phyloP scores from a whole-genome alignment of 202 grass and related monocot species.

The Panicum virgatum region DNA sequence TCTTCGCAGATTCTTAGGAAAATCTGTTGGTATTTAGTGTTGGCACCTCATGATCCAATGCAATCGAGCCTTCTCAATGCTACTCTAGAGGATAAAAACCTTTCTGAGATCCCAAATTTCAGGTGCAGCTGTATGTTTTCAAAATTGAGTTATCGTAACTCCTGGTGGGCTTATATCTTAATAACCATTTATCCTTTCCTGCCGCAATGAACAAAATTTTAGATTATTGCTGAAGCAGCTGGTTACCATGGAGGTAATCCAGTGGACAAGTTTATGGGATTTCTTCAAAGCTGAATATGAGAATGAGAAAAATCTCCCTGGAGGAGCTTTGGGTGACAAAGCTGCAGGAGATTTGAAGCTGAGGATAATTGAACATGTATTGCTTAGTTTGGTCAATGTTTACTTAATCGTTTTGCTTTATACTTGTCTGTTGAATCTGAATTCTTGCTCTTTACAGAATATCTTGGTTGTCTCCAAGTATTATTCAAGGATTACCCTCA shows the following conservation, averaged over 20 bases:
- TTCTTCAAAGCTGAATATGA: constrained; percentile 73
- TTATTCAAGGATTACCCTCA: constrained; percentile 91
- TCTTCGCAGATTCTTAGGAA: constrained; percentile 79
- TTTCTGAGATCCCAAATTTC: constrained; percentile 86
- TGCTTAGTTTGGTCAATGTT: background rate
- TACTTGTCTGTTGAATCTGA: constrained; percentile 13
- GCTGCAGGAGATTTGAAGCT: constrained; percentile 85
- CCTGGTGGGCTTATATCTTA: background rate
- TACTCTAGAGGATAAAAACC: constrained; percentile 87
- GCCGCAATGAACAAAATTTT: background rate
- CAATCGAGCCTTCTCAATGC: constrained; percentile 96
- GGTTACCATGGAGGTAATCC: constrained; percentile 95
- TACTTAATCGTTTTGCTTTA: constrained; percentile 9
- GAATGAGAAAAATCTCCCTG: constrained; percentile 84
- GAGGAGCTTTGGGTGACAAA: constrained; percentile 75
- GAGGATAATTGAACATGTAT: constrained; percentile 92
- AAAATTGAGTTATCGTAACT: background rate
- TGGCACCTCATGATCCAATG: constrained; percentile 87
- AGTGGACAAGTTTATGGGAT: constrained; percentile 87
- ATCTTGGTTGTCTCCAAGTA: constrained; percentile 99
- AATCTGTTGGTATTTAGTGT: constrained; percentile 91
- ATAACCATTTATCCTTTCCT: background rate
- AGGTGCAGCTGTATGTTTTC: constrained; percentile 39
- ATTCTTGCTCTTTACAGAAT: constrained; percentile 55
- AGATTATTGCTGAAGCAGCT: constrained; percentile 86